Conservation (phyloP, 306 rosid species). For the Gastrolobium bilobum region DNA sequence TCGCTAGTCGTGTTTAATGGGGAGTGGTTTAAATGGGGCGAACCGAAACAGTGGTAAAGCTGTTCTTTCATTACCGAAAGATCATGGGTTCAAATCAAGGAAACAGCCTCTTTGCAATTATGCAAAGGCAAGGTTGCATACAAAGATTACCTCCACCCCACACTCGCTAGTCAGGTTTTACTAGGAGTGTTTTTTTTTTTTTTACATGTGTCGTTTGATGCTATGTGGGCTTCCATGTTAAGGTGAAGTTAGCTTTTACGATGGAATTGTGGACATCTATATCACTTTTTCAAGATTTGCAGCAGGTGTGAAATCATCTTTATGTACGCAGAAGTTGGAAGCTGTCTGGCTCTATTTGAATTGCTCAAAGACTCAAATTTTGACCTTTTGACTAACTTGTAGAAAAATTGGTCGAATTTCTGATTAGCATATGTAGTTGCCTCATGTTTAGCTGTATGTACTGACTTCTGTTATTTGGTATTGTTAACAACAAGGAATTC, state of each 20-base stretch:
- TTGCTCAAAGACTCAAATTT: background rate
- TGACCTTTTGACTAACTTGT: constrained; percentile 35
- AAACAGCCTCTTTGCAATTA: too few species aligned
- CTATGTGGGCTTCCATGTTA: background rate
- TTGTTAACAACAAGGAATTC: background rate
- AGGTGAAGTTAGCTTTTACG: background rate
- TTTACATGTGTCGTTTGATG: constrained; percentile 15
- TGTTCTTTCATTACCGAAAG: too few species aligned
- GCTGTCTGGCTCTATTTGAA: background rate
- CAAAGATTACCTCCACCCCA: too few species aligned
- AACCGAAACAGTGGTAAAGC: too few species aligned
- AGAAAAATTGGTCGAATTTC: constrained; percentile 28
- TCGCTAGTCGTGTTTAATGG: too few species aligned
- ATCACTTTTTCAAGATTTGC: constrained; percentile 8
- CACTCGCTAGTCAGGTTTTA: too few species aligned
- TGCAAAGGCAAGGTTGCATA: too few species aligned
- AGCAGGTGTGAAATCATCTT: constrained; percentile 15
- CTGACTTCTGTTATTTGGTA: background rate
- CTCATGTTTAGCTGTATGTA: background rate
- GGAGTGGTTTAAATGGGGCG: too few species aligned
- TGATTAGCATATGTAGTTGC: constrained; percentile 3
- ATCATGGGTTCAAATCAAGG: too few species aligned
- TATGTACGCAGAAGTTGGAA: background rate
- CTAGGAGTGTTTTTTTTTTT: too few species aligned
- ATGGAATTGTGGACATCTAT: constrained; percentile 22